Evolutionary conservation across 2,329 filamentous ascomycete genomes (phyloP).

Genomic region (Pseudogymnoascus sp.): DNA sequence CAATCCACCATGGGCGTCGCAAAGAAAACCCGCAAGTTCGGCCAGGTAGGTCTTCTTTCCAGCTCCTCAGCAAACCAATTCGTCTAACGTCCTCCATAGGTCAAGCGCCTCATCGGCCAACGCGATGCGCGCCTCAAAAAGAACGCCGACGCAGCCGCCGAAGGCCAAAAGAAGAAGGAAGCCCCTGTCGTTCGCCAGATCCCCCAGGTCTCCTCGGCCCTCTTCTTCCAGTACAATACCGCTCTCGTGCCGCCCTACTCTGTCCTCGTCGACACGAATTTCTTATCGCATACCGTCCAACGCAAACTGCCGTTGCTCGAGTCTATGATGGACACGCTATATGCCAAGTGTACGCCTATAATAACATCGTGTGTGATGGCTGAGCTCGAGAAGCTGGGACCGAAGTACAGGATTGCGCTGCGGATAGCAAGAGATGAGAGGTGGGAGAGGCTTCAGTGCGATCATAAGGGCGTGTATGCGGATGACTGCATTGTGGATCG

Average conservation of each 20-base stretch:
- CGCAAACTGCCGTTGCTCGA: conserved; percentile 82
- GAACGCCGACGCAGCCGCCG: conserved; percentile 63
- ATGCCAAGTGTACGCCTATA: conserved; percentile 79
- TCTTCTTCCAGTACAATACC: conserved; percentile 87
- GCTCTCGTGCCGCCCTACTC: conserved; percentile 77
- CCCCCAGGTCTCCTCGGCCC: conserved; percentile 70
- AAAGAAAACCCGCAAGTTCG: conserved; percentile 91
- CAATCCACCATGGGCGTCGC: conserved; percentile 64
- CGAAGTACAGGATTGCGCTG: conserved; percentile 76
- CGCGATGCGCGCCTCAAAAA: conserved; percentile 75
- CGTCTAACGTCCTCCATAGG: conserved; percentile 30
- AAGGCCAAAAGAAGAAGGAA: conserved; percentile 50
- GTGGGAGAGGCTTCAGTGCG: conserved; percentile 76
- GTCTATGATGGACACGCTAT: conserved; percentile 84
- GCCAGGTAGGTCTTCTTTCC: conserved; percentile 41
- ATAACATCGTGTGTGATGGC: conserved; percentile 75
- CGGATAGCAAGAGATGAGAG: conserved; percentile 78
- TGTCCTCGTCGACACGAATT: conserved; percentile 72
- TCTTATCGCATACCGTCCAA: conserved; percentile 80
- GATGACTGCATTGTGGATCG: conserved; percentile 74
- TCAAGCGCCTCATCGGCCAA: conserved; percentile 77
- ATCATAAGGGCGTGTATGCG: conserved; percentile 78
- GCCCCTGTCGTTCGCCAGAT: conserved; percentile 66
- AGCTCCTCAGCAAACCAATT: conserved; percentile 23
- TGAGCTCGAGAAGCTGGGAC: conserved; percentile 78